Evolutionary conservation across 495 filamentous ascomycete genomes (phyloP), one percentile per base, ranked within the genome.

Genomic region (Cladorrhinum samala): DNA sequence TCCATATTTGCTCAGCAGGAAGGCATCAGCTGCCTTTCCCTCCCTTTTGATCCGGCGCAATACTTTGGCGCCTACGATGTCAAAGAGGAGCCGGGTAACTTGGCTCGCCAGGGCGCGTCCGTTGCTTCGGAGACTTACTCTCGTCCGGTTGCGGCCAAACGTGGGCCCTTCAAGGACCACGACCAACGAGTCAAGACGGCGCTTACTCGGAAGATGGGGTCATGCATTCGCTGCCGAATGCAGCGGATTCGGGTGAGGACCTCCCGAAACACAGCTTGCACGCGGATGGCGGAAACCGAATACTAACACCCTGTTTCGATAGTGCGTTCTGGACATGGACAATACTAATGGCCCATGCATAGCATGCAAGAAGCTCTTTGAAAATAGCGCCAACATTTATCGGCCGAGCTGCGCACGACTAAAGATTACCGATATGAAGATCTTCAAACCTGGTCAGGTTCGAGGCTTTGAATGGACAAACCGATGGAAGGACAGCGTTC

Each of bases 141-240:
- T 33, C 27, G 27, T 5, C 27, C 27, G 11, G 6, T 11, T 33
- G 27, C 27, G 27, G 27, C 27, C 25, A 73, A 67, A 36, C 71
- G 76, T 30, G 72, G 74, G 0, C 74, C 75, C 5, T 79, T 79
- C 59, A 73, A 70, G 42, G 68, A 75, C 41, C 62, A 68, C 24
- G 61, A 68, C n/a, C 63, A 67, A 19, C 65, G 74, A 27, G 65
- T 74, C 49, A 63, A 72, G 49, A 79, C 76, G 3, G 76, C 76
- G 13, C 71, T 69, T 21, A 79, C 76, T 0, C 65, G 76, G 53
- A 71, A 72, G 47, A 75, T 77, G 43, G 75, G 73, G 9, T 75
- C 73, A 47, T 79, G 76, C 54, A 73, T 78, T 48, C 62, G 76
- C 23, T 79, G 76, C 50, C 68, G 75, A 44, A 78, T 79, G 71